Base-by-base conservation (phyloP, 2,329 filamentous ascomycete species). In the Elsinoe perseae region DNA sequence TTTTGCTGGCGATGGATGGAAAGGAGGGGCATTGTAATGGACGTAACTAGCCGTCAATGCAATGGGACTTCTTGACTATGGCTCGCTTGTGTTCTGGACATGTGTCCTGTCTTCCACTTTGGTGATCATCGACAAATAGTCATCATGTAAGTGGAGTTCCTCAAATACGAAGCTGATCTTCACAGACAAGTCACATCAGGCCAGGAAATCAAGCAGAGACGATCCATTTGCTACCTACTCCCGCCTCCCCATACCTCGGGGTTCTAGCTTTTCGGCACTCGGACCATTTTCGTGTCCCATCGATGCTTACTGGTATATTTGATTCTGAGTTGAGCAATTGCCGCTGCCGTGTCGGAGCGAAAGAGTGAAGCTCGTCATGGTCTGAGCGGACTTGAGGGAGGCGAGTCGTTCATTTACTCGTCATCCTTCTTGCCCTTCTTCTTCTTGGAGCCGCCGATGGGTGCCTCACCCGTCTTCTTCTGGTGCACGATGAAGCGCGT, bases 401-500 rank as follows among this genome's bases (percentile, higher is more conserved):
- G 10, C 12, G 36, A 34, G 32, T n/a, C n/a, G 7, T 55, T 42
- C 53, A 55, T 34, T 55, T 64, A 63, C 52, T 68, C 69, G 16
- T 63, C 64, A 56, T 59, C 64, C 59, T 64, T 65, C 63, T 68
- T 68, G 60, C 68, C 66, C 75, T 81, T 81, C 81, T 90, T 90
- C 75, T 83, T 83, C 67, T 79, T 79, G 69, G 80, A 78, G 61
- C 72, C 67, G 60, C 70, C 67, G 43, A 70, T 71, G 59, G 77
- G 72, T 50, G 74, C 74, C 20, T 80, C 79, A 59, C 82, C 82
- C 64, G 86, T 80, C 72, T 84, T 85, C 72, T 85, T 85, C 69
- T 92, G 87, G 73, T 93, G 90, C 61, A 96, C 90, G 66, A 95
- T 78, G 67, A 97, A 80, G 62, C 83, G 82, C 56, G 88, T 92